Evolutionary conservation across 148 eudicot species (phyloP), one percentile per base, ranked within the genome.

Genomic region (Limonium bicolor): DNA sequence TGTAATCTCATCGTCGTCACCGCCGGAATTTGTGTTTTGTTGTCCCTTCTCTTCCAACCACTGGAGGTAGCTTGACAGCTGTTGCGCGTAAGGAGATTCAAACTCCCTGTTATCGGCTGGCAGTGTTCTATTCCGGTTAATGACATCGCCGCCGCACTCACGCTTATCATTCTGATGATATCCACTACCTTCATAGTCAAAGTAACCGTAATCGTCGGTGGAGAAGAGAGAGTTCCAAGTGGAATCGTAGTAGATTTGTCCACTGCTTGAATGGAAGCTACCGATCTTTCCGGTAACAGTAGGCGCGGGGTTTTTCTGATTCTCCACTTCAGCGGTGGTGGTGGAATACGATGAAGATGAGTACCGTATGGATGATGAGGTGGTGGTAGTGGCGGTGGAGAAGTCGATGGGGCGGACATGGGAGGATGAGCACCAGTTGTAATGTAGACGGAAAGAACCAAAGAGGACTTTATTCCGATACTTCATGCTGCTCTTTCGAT

Each of bases 371-470:
- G n/a, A n/a, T n/a, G n/a, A n/a, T n/a, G n/a, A 27, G 15, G 45
- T 20, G 27, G 45, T 5, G 24, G 45, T 2, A 1, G 62, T 53
- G 11, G 30, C 33, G 37, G 29, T 44, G 9, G 71, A 67, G 15
- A 74, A 62, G 12, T 78, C 59, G 25, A 79, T 58, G 13, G 97
- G 93, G 57, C 72, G 51, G 28, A 78, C 80, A 48, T 80, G 95
- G 13, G 84, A 72, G 1, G 83, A 71, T 3, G 86, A 72, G 40
- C 95, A 75, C 95, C 99, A 92, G 44, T 81, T 92, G 37, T 85
- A 81, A 43, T 92, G 86, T 4, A 85, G 64, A 40, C 99, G 58
- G 51, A 92, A 85, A 0, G 99, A 92, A 4, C 94, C 95, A 28
- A 85, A 67, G 3, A 70, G 56, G 28, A 81, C 67, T 51, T 81